Evolutionary conservation across 1,139 yeast species (phyloP).

Genomic region (Blastobotrys apis): DNA sequence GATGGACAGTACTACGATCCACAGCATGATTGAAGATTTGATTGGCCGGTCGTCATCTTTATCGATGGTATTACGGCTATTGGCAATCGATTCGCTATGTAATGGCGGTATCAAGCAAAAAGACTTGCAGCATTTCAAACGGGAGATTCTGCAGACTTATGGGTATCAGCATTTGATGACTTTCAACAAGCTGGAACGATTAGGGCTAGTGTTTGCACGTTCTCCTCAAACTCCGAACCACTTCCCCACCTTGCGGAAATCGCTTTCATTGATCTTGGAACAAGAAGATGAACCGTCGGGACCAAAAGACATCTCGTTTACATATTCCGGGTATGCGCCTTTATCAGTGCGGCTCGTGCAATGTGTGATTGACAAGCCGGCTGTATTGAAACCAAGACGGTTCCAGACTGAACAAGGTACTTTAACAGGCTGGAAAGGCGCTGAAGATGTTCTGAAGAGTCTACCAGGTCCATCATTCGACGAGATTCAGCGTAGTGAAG

Average conservation of each 20-base stretch:
- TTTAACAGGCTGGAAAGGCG: constrained; percentile 34
- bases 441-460: constrained; percentile 33
- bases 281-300: constrained; percentile 28
- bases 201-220: constrained; percentile 38
- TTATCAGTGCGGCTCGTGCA: constrained; percentile 42
- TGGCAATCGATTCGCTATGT: constrained; percentile 53
- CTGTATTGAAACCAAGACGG: constrained; percentile 25
- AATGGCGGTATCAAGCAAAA: constrained; percentile 62
- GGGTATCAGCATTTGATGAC: constrained; percentile 50
- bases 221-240: constrained; percentile 34
- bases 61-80: constrained; percentile 44
- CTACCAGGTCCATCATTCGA: constrained; percentile 39
- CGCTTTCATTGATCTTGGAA: constrained; percentile 31
- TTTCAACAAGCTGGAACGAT: constrained; percentile 39
- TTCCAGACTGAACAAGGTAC: constrained; percentile 10
- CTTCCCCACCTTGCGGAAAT: constrained; percentile 27
- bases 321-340: constrained; percentile 48
- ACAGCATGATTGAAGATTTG: constrained; percentile 47
- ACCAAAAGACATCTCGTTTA: constrained; percentile 34
- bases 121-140: constrained; percentile 49
- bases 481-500: constrained; percentile 31
- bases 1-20: constrained; percentile 51
- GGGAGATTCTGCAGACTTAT: constrained; percentile 51
- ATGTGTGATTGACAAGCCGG: constrained; percentile 34
- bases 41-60: constrained; percentile 43